phyloP scores from a whole-genome alignment of 176 grass and related monocot species.

The Hordeum vulgare region MorexV3_pseudomolecules_assembly NC_058519.1:13944525-13945024 shows the following conservation, averaged over 20 bases:
- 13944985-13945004: too few species aligned
- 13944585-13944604: background rate
- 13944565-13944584: too few species aligned
- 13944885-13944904: background rate
- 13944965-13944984: too few species aligned
- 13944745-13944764: background rate
- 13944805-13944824: background rate
- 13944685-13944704: background rate
- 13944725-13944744: background rate
- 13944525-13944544: background rate
- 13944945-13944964: too few species aligned
- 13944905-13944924: background rate
- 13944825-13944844: background rate
- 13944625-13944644: too few species aligned
- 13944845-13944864: background rate
- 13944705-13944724: background rate
- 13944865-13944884: background rate
- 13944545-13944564: background rate
- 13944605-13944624: background rate
- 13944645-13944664: background rate
- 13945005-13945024: too few species aligned
- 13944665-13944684: too few species aligned
- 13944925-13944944: too few species aligned
- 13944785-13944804: background rate
- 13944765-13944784: background rate